Evolutionary conservation across 163 green algal species (phyloP).

Genomic region (Chlorella variabilis): DNA sequence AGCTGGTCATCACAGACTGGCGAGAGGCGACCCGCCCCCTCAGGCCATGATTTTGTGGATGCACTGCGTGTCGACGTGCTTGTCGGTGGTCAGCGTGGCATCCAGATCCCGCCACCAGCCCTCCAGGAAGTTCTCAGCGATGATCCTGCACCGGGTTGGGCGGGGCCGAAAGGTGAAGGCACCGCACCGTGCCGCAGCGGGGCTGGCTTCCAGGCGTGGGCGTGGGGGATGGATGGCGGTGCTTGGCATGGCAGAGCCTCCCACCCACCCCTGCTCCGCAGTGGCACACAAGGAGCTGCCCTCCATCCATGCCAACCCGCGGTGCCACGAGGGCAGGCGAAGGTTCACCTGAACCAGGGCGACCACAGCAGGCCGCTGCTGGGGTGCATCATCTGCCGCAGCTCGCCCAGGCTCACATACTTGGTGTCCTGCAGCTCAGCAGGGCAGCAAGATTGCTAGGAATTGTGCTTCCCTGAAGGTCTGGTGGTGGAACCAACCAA

Average conservation of each 20-base stretch:
- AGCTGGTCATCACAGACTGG: no score
- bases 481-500: no score
- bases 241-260: no score
- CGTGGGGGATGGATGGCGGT: no score
- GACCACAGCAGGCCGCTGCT: slow-evolving; percentile 78
- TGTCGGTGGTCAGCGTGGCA: slow-evolving; percentile 40
- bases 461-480: not conserved
- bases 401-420: slow-evolving; percentile 81
- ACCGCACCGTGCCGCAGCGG: not conserved
- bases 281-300: not conserved
- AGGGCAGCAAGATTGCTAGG: not conserved
- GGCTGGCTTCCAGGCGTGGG: not conserved
- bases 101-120: slow-evolving; percentile 92
- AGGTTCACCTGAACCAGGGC: slow-evolving; percentile 90
- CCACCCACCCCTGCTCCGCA: no score
- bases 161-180: not conserved
- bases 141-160: slow-evolving; percentile 61
- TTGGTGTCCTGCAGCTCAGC: slow-evolving; percentile 33
- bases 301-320: not conserved
- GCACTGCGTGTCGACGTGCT: slow-evolving; percentile 39
- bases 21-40: no score
- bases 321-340: not conserved
- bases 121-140: slow-evolving; percentile 86
- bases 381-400: slow-evolving; percentile 87
- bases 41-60: slow-evolving; percentile 50